These are phyloP conservation scores for Pseudogymnoascus sp. DNA, from an alignment of 2,329 filamentous ascomycete genomes.

Conservation along the genomic window DNA sequence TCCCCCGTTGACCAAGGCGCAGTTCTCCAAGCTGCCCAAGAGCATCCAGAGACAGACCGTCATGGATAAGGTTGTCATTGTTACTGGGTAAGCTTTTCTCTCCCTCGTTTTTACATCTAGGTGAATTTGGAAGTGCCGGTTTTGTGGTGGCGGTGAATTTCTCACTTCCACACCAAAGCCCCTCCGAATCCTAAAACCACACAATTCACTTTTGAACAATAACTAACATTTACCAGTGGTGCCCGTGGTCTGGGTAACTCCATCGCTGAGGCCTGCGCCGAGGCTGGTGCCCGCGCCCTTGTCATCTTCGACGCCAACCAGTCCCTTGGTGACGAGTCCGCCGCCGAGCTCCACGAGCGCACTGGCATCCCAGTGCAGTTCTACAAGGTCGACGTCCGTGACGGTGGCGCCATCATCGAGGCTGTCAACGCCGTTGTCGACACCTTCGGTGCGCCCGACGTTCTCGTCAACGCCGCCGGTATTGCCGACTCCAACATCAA, in stretches of 20 bases:
- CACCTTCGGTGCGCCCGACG: slow-evolving; percentile 61
- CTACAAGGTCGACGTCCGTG: slow-evolving; percentile 72
- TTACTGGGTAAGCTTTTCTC: slow-evolving; percentile 58
- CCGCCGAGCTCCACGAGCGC: slow-evolving; percentile 61
- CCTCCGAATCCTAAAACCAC: neutral
- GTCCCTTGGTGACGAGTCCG: slow-evolving; percentile 62
- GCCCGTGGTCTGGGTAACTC: slow-evolving; percentile 70
- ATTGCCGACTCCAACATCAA: slow-evolving; percentile 81
- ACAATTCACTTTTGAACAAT: neutral
- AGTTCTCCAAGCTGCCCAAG: slow-evolving; percentile 50
- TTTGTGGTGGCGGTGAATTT: neutral
- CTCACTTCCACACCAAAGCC: neutral
- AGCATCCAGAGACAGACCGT: slow-evolving; percentile 64
- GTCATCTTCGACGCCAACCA: slow-evolving; percentile 72
- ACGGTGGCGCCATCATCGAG: slow-evolving; percentile 60
- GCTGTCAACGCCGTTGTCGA: slow-evolving; percentile 59
- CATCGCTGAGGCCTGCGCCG: slow-evolving; percentile 70
- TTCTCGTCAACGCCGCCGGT: slow-evolving; percentile 72
- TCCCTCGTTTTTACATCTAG: too few relatives aligned
- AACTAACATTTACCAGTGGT: slow-evolving; percentile 43
- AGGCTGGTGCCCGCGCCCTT: slow-evolving; percentile 66
- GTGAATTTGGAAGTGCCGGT: neutral
- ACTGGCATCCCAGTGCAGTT: slow-evolving; percentile 67
- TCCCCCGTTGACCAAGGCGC: slow-evolving; percentile 44
- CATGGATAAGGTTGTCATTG: slow-evolving; percentile 61